A percentile compares a stretch with the other conserved stretches of the same genome.
Evolutionary conservation across 2,329 filamentous ascomycete genomes (phyloP).

Genomic region (Emericellopsis cladophorae): DNA sequence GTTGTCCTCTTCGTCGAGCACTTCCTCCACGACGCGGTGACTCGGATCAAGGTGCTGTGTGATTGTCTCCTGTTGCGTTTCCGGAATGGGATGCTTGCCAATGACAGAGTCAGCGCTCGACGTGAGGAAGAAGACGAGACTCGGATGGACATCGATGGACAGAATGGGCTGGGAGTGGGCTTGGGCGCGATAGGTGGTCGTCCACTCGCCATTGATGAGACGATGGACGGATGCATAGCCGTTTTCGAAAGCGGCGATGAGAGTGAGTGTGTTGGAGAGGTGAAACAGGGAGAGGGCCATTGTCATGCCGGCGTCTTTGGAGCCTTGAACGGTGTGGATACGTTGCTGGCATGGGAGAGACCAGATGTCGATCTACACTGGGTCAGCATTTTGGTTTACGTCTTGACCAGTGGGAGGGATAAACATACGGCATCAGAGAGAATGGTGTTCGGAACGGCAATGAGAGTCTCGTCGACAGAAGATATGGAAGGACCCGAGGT

Average conservation of each 20-base stretch:
- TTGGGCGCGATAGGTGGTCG: constrained; percentile 47
- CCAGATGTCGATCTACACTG: constrained; percentile 61
- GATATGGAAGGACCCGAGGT: constrained; percentile 7
- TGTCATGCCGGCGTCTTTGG: constrained; percentile 60
- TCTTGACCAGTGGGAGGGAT: not conserved
- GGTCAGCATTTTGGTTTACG: constrained; percentile 3
- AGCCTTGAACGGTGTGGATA: constrained; percentile 40
- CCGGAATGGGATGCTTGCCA: constrained; percentile 58
- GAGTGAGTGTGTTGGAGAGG: constrained; percentile 35
- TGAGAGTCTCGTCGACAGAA: constrained; percentile 30
- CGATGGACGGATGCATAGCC: constrained; percentile 59
- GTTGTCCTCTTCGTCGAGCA: constrained; percentile 4
- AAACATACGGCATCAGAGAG: constrained; percentile 44
- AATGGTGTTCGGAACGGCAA: constrained; percentile 73
- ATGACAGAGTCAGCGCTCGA: constrained; percentile 73
- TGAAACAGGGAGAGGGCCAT: constrained; percentile 65
- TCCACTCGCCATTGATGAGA: constrained; percentile 31
- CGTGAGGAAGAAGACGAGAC: constrained; percentile 53
- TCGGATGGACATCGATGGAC: constrained; percentile 48
- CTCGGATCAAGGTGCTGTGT: constrained; percentile 7
- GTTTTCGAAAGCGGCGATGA: constrained; percentile 76
- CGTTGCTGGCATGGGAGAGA: constrained; percentile 63
- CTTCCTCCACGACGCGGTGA: constrained; percentile 13
- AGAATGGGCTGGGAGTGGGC: constrained; percentile 72
- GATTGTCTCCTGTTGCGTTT: constrained; percentile 9